phyloP scores from a whole-genome alignment of 2,329 filamentous ascomycete species.

The Aspergillus fumigatus region DNA sequence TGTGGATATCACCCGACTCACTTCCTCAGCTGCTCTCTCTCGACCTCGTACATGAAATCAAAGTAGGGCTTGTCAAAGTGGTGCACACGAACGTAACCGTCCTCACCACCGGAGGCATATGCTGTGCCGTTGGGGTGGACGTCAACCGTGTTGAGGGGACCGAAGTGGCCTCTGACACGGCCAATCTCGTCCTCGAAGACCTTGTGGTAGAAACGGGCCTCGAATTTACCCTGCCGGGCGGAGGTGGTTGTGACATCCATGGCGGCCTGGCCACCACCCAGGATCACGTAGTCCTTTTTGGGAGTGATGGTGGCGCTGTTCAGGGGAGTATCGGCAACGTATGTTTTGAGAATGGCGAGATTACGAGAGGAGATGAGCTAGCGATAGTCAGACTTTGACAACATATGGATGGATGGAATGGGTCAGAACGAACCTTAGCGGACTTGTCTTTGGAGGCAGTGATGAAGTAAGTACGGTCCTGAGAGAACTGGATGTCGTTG shows the following conservation, averaged over 20 bases:
- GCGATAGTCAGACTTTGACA: constrained; percentile 13
- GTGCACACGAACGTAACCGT: constrained; percentile 96
- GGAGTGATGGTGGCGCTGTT: constrained; percentile 93
- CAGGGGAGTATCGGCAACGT: constrained; percentile 84
- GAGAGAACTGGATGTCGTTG: constrained; percentile 90
- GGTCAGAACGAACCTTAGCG: constrained; percentile 62
- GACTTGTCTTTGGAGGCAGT: constrained; percentile 98
- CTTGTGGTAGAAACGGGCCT: constrained; percentile 99
- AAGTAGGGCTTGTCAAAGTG: constrained; percentile 99
- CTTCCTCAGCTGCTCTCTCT: constrained; percentile 65
- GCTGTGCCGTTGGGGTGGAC: constrained; percentile 86
- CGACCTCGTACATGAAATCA: constrained; percentile 98
- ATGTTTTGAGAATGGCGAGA: constrained; percentile 90
- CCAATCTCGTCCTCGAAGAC: constrained; percentile 99
- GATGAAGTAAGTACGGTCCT: constrained; percentile 96
- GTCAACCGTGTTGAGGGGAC: constrained; percentile 92
- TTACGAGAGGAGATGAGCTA: constrained; percentile 79
- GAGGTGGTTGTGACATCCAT: constrained; percentile 98
- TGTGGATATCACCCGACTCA: constrained; percentile 23
- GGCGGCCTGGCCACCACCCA: constrained; percentile 95
- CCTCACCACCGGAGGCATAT: constrained; percentile 94
- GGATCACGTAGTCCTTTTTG: constrained; percentile 96
- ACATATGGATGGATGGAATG: background rate
- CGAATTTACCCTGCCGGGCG: constrained; percentile 95
- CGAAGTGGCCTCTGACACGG: constrained; percentile 94